Conservation (phyloP, 2,329 filamentous ascomycete species). For the Ceratocystis variospora region DNA sequence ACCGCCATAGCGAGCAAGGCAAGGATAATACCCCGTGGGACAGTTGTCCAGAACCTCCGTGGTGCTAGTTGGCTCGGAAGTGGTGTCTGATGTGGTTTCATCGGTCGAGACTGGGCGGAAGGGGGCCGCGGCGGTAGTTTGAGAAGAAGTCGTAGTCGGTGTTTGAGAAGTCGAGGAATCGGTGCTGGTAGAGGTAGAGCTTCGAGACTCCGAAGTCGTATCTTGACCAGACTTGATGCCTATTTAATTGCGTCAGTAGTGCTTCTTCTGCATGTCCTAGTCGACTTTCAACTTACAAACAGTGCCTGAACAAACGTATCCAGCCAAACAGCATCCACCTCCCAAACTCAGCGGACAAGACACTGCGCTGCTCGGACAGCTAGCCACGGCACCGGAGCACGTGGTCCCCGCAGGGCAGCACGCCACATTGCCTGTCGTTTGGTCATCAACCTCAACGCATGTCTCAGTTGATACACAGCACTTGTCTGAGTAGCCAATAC, state of each 20-base stretch:
- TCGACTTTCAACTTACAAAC: slow-evolving; percentile 45
- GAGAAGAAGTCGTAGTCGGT: slow-evolving; percentile 31
- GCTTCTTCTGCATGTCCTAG: background rate
- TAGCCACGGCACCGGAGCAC: slow-evolving; percentile 49
- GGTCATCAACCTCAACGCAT: slow-evolving; percentile 51
- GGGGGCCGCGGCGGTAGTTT: slow-evolving; percentile 25
- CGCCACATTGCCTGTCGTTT: slow-evolving; percentile 52
- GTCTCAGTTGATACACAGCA: slow-evolving; percentile 55
- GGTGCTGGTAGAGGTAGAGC: slow-evolving; percentile 19
- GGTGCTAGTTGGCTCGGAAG: slow-evolving; percentile 23
- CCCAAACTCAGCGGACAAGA: slow-evolving; percentile 51
- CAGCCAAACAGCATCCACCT: slow-evolving; percentile 63
- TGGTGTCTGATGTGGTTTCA: slow-evolving; percentile 29
- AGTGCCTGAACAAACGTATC: slow-evolving; percentile 53
- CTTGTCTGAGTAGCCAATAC: slow-evolving; percentile 52
- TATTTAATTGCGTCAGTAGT: slow-evolving; percentile 4
- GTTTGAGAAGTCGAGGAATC: slow-evolving; percentile 22
- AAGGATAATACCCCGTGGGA: slow-evolving; percentile 85
- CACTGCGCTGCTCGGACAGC: slow-evolving; percentile 48
- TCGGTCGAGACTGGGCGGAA: slow-evolving; percentile 22
- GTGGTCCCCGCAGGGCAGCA: slow-evolving; percentile 55
- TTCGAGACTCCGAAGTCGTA: slow-evolving; percentile 25
- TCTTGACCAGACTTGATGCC: slow-evolving; percentile 18
- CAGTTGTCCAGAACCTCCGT: slow-evolving; percentile 38
- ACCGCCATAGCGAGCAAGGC: slow-evolving; percentile 68